phyloP scores from a whole-genome alignment of 2,329 filamentous ascomycete species.

The Ilyonectria destructans region DNA sequence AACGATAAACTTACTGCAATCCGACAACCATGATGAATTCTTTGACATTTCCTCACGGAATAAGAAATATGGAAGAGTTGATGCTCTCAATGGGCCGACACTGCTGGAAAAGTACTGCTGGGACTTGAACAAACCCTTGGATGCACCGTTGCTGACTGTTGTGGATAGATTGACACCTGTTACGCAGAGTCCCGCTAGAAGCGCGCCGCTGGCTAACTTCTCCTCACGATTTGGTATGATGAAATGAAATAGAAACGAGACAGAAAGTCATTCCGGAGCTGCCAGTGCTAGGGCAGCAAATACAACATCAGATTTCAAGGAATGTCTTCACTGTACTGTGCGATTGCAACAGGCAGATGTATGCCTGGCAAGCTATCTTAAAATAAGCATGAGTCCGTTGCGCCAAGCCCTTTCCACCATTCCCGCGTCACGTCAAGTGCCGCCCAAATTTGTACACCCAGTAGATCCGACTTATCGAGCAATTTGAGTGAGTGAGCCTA shows the following conservation, averaged over 20 bases:
- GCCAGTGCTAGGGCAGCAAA: slow-evolving; percentile 9
- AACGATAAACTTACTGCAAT: slow-evolving; percentile 89
- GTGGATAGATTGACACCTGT: slow-evolving; percentile 74
- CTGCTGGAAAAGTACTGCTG: slow-evolving; percentile 88
- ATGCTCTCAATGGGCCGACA: slow-evolving; percentile 89
- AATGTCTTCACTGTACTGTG: slow-evolving; percentile 39
- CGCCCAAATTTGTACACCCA: slow-evolving; percentile 32
- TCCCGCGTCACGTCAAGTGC: slow-evolving; percentile 30
- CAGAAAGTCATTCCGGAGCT: slow-evolving; percentile 11
- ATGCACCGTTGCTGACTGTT: slow-evolving; percentile 44
- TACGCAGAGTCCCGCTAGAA: slow-evolving; percentile 71
- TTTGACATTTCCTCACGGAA: slow-evolving; percentile 93
- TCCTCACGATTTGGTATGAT: slow-evolving; percentile 83
- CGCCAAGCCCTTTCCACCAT: slow-evolving; percentile 45
- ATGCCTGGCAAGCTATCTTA: slow-evolving; percentile 34
- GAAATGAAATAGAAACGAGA: slow-evolving; percentile 48
- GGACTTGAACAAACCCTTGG: neutral
- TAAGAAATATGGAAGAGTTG: slow-evolving; percentile 94
- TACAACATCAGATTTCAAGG: slow-evolving; percentile 27
- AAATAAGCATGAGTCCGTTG: slow-evolving; percentile 42
- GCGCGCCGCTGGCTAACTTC: slow-evolving; percentile 79
- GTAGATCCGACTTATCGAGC: slow-evolving; percentile 13
- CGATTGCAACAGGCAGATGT: slow-evolving; percentile 21
- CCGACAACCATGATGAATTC: slow-evolving; percentile 95
- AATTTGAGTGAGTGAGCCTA: slow-evolving; percentile 39